A percentile compares a stretch with the other conserved stretches of the same genome.
Evolutionary conservation across 1,284 basidiomycete species (phyloP).

Genomic region (Cerioporus squamosus): DNA sequence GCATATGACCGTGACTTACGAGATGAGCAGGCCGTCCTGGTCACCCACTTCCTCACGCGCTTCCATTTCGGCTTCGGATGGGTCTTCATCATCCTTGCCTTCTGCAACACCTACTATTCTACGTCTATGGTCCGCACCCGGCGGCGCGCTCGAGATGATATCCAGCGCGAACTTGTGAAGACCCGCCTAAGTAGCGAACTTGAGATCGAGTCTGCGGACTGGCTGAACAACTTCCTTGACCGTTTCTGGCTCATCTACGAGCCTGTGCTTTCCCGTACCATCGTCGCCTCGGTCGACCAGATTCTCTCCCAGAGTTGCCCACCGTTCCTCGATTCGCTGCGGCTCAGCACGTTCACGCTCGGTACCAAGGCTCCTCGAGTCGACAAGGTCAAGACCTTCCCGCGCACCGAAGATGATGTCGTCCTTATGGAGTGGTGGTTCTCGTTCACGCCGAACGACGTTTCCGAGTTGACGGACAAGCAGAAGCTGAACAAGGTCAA

Average conservation of each 20-base stretch:
- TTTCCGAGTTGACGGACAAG: constrained; percentile 82
- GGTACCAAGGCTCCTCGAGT: constrained; percentile 94
- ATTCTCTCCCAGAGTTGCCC: constrained; percentile 86
- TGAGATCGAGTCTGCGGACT: constrained; percentile 93
- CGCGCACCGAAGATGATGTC: constrained; percentile 89
- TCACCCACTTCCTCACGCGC: constrained; percentile 85
- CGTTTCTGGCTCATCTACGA: constrained; percentile 97
- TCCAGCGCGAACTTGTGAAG: constrained; percentile 95
- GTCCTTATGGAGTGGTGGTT: constrained; percentile 98
- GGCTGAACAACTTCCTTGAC: constrained; percentile 93
- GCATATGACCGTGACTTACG: not conserved
- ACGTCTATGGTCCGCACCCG: constrained; percentile 86
- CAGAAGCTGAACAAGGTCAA: constrained; percentile 83
- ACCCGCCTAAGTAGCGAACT: constrained; percentile 81
- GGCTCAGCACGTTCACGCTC: constrained; percentile 89
- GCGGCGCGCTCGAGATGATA: constrained; percentile 87
- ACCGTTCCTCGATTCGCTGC: constrained; percentile 88
- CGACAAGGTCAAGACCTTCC: constrained; percentile 91
- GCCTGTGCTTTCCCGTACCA: constrained; percentile 88
- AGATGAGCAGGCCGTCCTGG: constrained; percentile 68
- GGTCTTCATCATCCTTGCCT: constrained; percentile 82
- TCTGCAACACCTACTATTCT: constrained; percentile 90
- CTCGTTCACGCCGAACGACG: constrained; percentile 94
- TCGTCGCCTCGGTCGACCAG: constrained; percentile 89
- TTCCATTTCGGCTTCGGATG: constrained; percentile 90